phyloP scores from a whole-genome alignment of 2,329 filamentous ascomycete species.

The Venturia aucupariae region DNA sequence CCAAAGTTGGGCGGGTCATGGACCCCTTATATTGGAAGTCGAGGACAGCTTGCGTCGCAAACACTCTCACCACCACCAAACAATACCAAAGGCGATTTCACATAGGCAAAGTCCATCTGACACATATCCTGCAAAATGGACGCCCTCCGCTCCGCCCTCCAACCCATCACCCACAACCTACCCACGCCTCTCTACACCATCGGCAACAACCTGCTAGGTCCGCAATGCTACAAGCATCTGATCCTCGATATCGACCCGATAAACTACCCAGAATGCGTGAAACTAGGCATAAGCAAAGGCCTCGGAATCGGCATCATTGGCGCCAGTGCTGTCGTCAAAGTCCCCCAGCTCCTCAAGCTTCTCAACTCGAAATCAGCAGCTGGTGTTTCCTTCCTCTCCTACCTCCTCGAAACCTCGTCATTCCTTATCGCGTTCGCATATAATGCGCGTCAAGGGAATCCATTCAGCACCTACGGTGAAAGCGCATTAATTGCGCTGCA shows the following conservation, averaged over 20 bases:
- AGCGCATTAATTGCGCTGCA: conserved; percentile 85
- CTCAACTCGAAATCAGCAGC: conserved; percentile 68
- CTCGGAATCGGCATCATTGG: conserved; percentile 90
- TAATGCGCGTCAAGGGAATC: conserved; percentile 82
- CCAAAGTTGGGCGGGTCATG: neutral
- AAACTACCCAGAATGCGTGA: conserved; percentile 68
- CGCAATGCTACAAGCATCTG: conserved; percentile 75
- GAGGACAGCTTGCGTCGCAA: neutral
- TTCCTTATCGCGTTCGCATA: conserved; percentile 89
- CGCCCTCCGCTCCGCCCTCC: conserved; percentile 49
- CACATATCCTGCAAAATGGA: conserved; percentile 43
- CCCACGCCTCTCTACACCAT: conserved; percentile 64
- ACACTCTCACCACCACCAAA: neutral
- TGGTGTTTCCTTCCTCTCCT: conserved; percentile 82
- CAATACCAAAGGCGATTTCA: neutral
- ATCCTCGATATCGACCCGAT: conserved; percentile 73
- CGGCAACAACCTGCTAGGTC: conserved; percentile 70
- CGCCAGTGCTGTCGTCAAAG: conserved; percentile 85
- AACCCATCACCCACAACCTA: conserved; percentile 40
- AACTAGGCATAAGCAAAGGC: conserved; percentile 82
- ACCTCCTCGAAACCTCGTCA: conserved; percentile 80
- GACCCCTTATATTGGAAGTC: neutral
- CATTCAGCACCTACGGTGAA: conserved; percentile 96
- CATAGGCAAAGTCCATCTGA: neutral
- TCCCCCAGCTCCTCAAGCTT: conserved; percentile 94